A percentile compares a stretch with the other conserved stretches of the same genome.
phyloP scores from a whole-genome alignment of 2,329 filamentous ascomycete species.

The Botrytis hyacinthi region DNA sequence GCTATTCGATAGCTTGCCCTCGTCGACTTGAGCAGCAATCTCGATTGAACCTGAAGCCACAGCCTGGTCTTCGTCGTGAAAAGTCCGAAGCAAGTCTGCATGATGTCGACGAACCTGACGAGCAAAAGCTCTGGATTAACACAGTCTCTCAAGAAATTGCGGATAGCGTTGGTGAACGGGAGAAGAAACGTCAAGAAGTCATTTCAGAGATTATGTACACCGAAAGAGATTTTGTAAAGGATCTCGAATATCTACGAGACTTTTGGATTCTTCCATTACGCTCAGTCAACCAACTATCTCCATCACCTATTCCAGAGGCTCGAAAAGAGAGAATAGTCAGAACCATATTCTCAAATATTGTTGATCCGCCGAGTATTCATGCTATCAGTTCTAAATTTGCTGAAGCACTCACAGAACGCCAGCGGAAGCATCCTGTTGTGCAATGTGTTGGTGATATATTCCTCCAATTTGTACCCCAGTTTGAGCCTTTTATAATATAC shows the following conservation, averaged over 20 bases:
- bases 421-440: conserved; percentile 88
- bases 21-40: conserved; percentile 92
- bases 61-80: conserved; percentile 70
- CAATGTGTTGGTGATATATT: conserved; percentile 92
- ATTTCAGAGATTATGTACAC: conserved; percentile 99
- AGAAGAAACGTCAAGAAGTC: conserved; percentile 97
- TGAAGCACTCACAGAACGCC: conserved; percentile 80
- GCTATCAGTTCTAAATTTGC: conserved; percentile 86
- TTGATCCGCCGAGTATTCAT: conserved; percentile 79
- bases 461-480: conserved; percentile 84
- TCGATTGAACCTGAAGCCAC: conserved; percentile 86
- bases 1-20: conserved; percentile 97
- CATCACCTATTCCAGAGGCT: conserved; percentile 84
- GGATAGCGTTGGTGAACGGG: conserved; percentile 81
- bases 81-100: conserved; percentile 71
- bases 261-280: conserved; percentile 97
- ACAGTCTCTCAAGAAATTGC: conserved; percentile 94
- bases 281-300: conserved; percentile 59
- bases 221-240: conserved; percentile 97
- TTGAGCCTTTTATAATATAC: conserved; percentile 94
- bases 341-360: conserved; percentile 92
- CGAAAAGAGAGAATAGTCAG: conserved; percentile 87
- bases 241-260: conserved; percentile 93
- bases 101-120: conserved; percentile 85
- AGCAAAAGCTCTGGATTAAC: conserved; percentile 99